Percentiles rank a stretch among this genome's conserved stretches.
These are phyloP conservation scores for Hordeum marinum DNA, from an alignment of 176 grass and related monocot genomes.

Conservation along the genomic window DNA sequence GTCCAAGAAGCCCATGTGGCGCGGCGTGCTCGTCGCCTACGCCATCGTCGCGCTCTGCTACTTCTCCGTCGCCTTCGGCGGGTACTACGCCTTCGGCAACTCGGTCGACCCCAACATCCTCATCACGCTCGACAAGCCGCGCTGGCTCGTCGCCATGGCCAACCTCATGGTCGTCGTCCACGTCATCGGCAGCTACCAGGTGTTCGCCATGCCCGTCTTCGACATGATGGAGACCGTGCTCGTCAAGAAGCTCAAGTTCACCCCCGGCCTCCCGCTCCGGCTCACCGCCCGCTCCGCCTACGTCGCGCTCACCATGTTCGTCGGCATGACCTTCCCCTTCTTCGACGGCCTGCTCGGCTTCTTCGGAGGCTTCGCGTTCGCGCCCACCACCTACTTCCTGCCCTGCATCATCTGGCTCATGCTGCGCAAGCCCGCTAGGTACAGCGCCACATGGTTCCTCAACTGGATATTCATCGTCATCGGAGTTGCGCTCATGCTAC, in stretches of 20 bases:
- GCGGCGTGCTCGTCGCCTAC: slow-evolving; percentile 36
- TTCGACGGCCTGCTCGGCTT: slow-evolving; percentile 48
- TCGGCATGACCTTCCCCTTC: slow-evolving; percentile 46
- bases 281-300: not conserved
- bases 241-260: slow-evolving; percentile 13
- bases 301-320: slow-evolving; percentile 29
- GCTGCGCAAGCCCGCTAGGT: not conserved
- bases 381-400: not conserved
- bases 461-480: not conserved
- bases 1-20: slow-evolving; percentile 69
- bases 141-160: not conserved
- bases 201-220: not conserved
- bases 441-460: not conserved
- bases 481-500: not conserved
- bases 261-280: not conserved
- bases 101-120: slow-evolving; percentile 41
- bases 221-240: slow-evolving; percentile 18
- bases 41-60: slow-evolving; percentile 46
- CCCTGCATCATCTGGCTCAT: not conserved
- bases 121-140: slow-evolving; percentile 18
- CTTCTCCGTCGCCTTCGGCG: slow-evolving; percentile 42
- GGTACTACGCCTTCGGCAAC: slow-evolving; percentile 59
- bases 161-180: slow-evolving; percentile 6
- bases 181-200: slow-evolving; percentile 6
- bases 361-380: slow-evolving; percentile 45